Conservation (phyloP, 441 rosid species). For the Erodium trifolium region DNA sequence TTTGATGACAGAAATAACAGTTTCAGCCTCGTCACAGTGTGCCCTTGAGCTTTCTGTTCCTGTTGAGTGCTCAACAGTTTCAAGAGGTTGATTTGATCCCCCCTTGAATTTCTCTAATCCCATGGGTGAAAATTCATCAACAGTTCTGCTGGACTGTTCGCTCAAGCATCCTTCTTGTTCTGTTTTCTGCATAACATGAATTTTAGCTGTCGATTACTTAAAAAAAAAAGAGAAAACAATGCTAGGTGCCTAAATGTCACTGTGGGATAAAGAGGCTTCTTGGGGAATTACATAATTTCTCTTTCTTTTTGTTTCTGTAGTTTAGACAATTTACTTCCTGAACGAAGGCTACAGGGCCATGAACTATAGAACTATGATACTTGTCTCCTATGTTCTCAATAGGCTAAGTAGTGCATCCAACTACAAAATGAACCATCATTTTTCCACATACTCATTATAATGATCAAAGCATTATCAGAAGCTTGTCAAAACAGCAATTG, state of each 20-base stretch:
- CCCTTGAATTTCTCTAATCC: constrained; percentile 20
- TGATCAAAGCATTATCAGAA: neutral
- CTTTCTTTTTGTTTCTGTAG: neutral
- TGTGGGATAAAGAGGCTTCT: constrained; percentile 12
- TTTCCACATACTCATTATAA: neutral
- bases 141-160: constrained; percentile 16
- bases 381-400: neutral
- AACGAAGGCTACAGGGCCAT: too few species aligned
- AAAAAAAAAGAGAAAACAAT: neutral
- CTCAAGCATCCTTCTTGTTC: constrained; percentile 23
- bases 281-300: neutral
- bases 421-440: neutral
- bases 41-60: constrained; percentile 17
- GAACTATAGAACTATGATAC: too few species aligned
- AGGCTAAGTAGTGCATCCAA: too few species aligned
- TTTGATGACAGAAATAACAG: constrained; percentile 15
- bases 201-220: constrained; percentile 3
- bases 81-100: constrained; percentile 21
- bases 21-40: constrained; percentile 18
- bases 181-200: constrained; percentile 29
- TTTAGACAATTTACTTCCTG: neutral
- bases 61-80: constrained; percentile 21
- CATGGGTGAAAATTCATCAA: constrained; percentile 12
- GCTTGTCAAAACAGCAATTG: neutral
- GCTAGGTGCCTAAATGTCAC: neutral